Percentiles rank a stretch among this genome's conserved stretches.
These are phyloP conservation scores for Lecanicillium sp. DNA, from an alignment of 2,329 filamentous ascomycete species.

Conservation along the genomic window DNA sequence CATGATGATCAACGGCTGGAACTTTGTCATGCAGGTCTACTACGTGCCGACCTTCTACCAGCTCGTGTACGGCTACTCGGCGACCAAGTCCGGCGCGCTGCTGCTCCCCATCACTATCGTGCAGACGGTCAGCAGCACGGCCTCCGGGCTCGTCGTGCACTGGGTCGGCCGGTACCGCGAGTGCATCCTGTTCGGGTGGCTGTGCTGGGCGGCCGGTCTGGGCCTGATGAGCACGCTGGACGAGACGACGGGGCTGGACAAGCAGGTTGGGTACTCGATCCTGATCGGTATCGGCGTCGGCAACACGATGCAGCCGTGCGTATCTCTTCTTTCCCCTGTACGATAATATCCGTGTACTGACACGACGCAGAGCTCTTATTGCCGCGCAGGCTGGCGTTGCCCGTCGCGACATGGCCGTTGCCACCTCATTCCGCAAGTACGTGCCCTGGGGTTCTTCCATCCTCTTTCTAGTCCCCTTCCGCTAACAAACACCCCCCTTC, in stretches of 20 bases:
- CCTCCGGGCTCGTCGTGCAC: conserved; percentile 47
- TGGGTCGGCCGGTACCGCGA: conserved; percentile 48
- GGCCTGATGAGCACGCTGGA: conserved; percentile 48
- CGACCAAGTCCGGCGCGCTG: conserved; percentile 36
- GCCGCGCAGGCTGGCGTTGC: conserved; percentile 52
- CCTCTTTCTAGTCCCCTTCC: too few species aligned
- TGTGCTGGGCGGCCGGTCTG: conserved; percentile 45
- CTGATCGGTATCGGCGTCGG: conserved; percentile 47
- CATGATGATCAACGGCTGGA: conserved; percentile 55
- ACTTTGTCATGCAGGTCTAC: conserved; percentile 51
- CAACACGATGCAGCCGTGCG: conserved; percentile 45
- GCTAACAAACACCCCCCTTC: neutral
- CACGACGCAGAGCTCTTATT: conserved; percentile 34
- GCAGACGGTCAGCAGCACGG: conserved; percentile 40
- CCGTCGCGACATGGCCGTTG: conserved; percentile 37
- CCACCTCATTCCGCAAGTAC: conserved; percentile 39
- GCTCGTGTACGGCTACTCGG: conserved; percentile 37
- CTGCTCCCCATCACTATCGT: conserved; percentile 38
- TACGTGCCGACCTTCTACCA: conserved; percentile 43
- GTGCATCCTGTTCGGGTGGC: conserved; percentile 48
- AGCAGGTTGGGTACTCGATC: conserved; percentile 49
- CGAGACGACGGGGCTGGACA: conserved; percentile 40
- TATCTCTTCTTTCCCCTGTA: neutral
- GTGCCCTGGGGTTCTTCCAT: too few species aligned
- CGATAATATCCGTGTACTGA: conserved; percentile 3